These are phyloP conservation scores for Xerocomellus dryophilus DNA, from an alignment of 768 basidiomycete genomes.

Conservation along the genomic window DNA sequence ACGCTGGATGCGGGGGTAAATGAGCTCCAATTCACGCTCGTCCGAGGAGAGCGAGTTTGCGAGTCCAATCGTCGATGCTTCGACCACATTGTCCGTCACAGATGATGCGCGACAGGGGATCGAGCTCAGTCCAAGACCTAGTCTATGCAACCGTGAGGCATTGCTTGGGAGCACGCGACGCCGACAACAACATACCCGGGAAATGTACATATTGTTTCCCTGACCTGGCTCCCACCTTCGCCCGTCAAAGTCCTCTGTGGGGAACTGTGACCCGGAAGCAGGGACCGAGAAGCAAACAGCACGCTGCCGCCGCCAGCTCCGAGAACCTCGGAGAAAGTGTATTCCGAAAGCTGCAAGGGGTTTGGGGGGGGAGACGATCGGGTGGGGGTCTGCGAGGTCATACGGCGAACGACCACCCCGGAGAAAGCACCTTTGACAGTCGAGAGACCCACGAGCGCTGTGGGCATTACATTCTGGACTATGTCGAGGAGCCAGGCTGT, in stretches of 20 bases:
- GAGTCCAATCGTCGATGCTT: conserved; percentile 79
- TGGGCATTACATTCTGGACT: conserved; percentile 78
- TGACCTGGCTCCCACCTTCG: conserved; percentile 72
- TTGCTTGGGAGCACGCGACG: neutral
- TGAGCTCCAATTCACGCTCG: conserved; percentile 60
- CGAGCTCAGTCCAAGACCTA: conserved; percentile 60
- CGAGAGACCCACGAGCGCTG: conserved; percentile 86
- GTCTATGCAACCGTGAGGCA: conserved; percentile 1
- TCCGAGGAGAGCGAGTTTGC: conserved; percentile 68
- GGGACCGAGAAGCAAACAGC: too few relatives aligned
- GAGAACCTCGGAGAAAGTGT: conserved; percentile 75
- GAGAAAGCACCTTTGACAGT: conserved; percentile 83
- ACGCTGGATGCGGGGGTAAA: conserved; percentile 83
- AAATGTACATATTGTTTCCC: conserved; percentile 95
- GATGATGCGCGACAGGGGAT: conserved; percentile 65
- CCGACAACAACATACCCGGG: conserved; percentile 43
- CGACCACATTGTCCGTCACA: conserved; percentile 87
- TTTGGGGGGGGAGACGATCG: conserved; percentile 94
- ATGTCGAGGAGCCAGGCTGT: conserved; percentile 73
- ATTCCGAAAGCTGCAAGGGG: conserved; percentile 79
- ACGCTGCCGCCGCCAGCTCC: conserved; percentile 67
- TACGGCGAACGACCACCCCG: conserved; percentile 63
- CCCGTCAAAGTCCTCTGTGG: conserved; percentile 53
- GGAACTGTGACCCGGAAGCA: conserved; percentile 86
- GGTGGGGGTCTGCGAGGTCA: conserved; percentile 79